phyloP scores from a whole-genome alignment of 345 rosid species.

The Garcia nutans region DNA sequence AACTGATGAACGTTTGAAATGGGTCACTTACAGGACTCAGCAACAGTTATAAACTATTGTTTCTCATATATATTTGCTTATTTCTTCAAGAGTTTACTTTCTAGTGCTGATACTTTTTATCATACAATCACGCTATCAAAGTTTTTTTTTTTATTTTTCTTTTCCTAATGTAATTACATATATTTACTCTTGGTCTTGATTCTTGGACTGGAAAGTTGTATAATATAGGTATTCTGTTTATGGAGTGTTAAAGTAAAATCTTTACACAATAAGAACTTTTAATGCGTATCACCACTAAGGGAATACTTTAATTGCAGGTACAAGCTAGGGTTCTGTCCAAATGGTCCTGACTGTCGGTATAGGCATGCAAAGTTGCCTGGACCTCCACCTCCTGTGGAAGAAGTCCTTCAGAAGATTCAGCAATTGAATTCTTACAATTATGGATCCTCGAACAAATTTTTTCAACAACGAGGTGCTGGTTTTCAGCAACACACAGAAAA shows the following conservation, averaged over 20 bases:
- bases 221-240: neutral
- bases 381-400: conserved; percentile 94
- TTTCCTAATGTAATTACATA: neutral
- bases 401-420: conserved; percentile 95
- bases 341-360: conserved; percentile 94
- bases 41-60: no score
- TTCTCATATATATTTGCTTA: neutral
- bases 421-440: conserved; percentile 65
- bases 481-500: conserved; percentile 61
- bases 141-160: no score
- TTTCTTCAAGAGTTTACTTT: neutral
- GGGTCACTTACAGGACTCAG: no score
- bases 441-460: conserved; percentile 62
- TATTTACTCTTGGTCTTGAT: no score
- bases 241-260: neutral
- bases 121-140: neutral
- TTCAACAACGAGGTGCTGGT: conserved; percentile 60
- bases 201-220: neutral
- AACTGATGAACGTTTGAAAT: neutral
- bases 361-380: conserved; percentile 93
- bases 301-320: conserved; percentile 51
- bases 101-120: neutral
- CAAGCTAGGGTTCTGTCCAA: conserved; percentile 97
- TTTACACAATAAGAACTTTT: neutral
- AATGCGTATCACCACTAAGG: neutral